Percentiles rank a stretch among this genome's conserved stretches.
phyloP scores from a whole-genome alignment of 2,329 filamentous ascomycete genomes.

The Tolypocladium tropicale region DNA sequence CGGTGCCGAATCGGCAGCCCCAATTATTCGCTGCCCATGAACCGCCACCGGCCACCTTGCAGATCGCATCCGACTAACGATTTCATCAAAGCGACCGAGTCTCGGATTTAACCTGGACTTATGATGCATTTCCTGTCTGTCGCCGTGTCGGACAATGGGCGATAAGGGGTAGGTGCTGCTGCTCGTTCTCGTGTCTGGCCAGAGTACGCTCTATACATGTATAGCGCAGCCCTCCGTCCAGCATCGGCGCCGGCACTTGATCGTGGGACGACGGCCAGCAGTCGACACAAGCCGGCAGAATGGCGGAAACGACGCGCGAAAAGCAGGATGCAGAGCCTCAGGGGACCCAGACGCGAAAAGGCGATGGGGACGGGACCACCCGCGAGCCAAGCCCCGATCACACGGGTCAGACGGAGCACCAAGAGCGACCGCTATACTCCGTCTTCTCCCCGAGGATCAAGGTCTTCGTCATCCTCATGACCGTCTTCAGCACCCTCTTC shows the following conservation, averaged over 20 bases:
- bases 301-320: not conserved
- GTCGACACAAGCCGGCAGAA: not conserved
- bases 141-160: not conserved
- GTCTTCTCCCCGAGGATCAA: slow-evolving; percentile 14
- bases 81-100: not conserved
- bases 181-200: not conserved
- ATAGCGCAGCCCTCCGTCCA: too few species aligned
- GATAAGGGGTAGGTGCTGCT: not conserved
- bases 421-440: slow-evolving; percentile 8
- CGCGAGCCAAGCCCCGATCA: not conserved
- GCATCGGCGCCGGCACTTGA: too few species aligned
- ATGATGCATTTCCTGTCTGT: too few species aligned
- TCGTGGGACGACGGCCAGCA: too few species aligned
- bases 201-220: too few species aligned
- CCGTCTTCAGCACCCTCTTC: slow-evolving; percentile 17
- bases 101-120: not conserved
- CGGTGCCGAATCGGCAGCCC: not conserved
- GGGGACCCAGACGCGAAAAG: too few species aligned
- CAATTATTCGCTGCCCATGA: not conserved
- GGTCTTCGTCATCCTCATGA: slow-evolving; percentile 15
- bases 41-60: not conserved
- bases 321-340: not conserved
- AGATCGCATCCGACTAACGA: not conserved
- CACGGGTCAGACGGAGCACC: not conserved
- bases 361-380: not conserved